These are phyloP conservation scores for Aspergillus wentii DNA, from an alignment of 495 filamentous ascomycete genomes.

Conservation along the genomic window DNA sequence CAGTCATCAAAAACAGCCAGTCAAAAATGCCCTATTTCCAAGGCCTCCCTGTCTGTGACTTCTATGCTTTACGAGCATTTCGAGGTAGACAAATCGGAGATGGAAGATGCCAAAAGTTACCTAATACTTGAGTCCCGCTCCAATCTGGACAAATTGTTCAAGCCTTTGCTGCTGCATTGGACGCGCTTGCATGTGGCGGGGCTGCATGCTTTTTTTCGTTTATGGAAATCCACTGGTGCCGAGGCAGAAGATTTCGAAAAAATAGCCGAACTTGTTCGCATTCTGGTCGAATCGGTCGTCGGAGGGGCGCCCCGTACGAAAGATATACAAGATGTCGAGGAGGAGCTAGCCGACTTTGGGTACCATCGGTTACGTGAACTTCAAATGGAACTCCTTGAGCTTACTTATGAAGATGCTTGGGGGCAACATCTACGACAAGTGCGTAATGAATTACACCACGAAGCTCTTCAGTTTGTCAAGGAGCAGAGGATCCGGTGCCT, in stretches of 20 bases:
- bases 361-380: slow-evolving; percentile 69
- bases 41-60: slow-evolving; percentile 83
- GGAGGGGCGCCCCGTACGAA: slow-evolving; percentile 78
- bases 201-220: slow-evolving; percentile 80
- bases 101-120: slow-evolving; percentile 76
- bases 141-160: slow-evolving; percentile 81
- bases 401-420: slow-evolving; percentile 93
- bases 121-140: slow-evolving; percentile 70
- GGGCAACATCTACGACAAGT: slow-evolving; percentile 85
- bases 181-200: slow-evolving; percentile 87
- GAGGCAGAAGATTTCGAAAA: slow-evolving; percentile 85
- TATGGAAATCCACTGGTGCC: slow-evolving; percentile 89
- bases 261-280: slow-evolving; percentile 81
- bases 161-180: slow-evolving; percentile 89
- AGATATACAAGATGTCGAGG: slow-evolving; percentile 84
- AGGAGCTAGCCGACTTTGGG: slow-evolving; percentile 81
- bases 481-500: slow-evolving; percentile 95
- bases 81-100: slow-evolving; percentile 81
- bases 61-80: slow-evolving; percentile 92
- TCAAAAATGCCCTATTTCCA: slow-evolving; percentile 82
- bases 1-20: slow-evolving; percentile 69
- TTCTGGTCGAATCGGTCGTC: slow-evolving; percentile 87
- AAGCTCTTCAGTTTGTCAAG: slow-evolving; percentile 92
- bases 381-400: slow-evolving; percentile 92
- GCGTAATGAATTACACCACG: slow-evolving; percentile 86